phyloP scores from a whole-genome alignment of 371 early-diverging fungal species.

The Chytridium lagenaria region DNA sequence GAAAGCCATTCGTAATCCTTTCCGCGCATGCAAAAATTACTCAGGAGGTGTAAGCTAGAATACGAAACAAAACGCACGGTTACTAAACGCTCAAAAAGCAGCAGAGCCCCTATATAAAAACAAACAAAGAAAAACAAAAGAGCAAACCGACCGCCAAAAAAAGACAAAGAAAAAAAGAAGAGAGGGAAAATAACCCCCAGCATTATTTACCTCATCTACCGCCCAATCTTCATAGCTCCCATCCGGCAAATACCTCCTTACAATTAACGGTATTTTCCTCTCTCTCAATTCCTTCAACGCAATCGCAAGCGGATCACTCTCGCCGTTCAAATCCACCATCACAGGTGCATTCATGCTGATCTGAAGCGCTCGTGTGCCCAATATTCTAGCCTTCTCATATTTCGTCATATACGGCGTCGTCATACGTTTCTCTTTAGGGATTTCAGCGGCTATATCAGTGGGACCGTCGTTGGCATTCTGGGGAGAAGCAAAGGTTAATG shows the following conservation, averaged over 20 bases:
- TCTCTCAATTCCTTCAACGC: conserved; percentile 97
- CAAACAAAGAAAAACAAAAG: too few species aligned
- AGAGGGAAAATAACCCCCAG: neutral
- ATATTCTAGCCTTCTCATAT: conserved; percentile 97
- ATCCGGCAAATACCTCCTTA: conserved; percentile 97
- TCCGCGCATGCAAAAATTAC: neutral
- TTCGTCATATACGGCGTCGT: conserved; percentile 99
- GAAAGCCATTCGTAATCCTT: neutral
- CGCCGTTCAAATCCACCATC: conserved; percentile 96
- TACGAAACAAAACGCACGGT: too few species aligned
- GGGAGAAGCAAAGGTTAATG: neutral
- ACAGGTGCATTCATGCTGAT: conserved; percentile 96
- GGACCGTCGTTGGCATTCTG: conserved; percentile 7
- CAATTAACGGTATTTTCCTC: conserved; percentile 94
- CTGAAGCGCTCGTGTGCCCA: conserved; percentile 77
- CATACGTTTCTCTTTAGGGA: conserved; percentile 63
- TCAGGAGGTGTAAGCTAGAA: conserved; percentile 13
- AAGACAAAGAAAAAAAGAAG: neutral
- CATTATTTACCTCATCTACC: conserved; percentile 80
- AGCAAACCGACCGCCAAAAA: too few species aligned
- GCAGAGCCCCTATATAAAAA: too few species aligned
- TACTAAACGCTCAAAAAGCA: too few species aligned
- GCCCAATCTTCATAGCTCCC: conserved; percentile 98
- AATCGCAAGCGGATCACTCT: conserved; percentile 97
- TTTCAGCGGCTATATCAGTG: conserved; percentile 30